Evolutionary conservation across 305 asterid genomes (phyloP), one percentile per base, ranked within the genome.

Genomic region (Fraxinus platypoda): DNA sequence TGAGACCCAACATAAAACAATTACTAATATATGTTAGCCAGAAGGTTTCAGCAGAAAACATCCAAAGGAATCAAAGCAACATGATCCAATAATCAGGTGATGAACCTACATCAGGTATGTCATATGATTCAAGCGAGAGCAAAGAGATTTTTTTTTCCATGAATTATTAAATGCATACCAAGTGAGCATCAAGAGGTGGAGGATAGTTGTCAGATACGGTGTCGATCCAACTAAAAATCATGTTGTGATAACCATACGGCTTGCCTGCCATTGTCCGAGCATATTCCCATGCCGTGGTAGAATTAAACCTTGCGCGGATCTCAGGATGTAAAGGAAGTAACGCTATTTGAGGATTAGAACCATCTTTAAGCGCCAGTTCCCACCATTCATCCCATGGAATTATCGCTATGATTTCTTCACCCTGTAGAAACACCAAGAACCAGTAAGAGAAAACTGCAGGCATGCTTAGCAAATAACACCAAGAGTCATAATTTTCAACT

Each of bases 131-230:
- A 74, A 25, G 78, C n/a, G 4, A 81, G n/a, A 43, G 21, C 9
- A n/a, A 78, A 64, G 49, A 70, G 11, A 70, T 30, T 30, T 11
- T 28, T 62, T 15, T 52, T 26, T 71, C 81, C 68, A 54, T 34
- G 34, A 15, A 72, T 31, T 73, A 25, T 19, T 15, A 35, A 57
- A 25, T 4, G 74, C 83, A 23, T 91, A 96, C 98, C 98, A 96
- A 92, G 96, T 96, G 99, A 93, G 99, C 95, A 94, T 94, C 98
- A 79, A 96, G 90, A 83, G 98, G 98, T 12, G 99, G 98, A n/a
- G 99, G 99, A 76, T 90, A 96, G 84, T 96, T 96, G 81, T 93
- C 95, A 41, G 92, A 88, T 74, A 94, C 90, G 30, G 99, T 93
- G 88, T 96, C 98, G 74, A 94, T 94, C 99, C 99, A 94, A 87